A percentile compares a stretch with the other conserved stretches of the same genome.
Conservation (phyloP, 2,329 filamentous ascomycete species). For the Aspergillus texensis region DNA sequence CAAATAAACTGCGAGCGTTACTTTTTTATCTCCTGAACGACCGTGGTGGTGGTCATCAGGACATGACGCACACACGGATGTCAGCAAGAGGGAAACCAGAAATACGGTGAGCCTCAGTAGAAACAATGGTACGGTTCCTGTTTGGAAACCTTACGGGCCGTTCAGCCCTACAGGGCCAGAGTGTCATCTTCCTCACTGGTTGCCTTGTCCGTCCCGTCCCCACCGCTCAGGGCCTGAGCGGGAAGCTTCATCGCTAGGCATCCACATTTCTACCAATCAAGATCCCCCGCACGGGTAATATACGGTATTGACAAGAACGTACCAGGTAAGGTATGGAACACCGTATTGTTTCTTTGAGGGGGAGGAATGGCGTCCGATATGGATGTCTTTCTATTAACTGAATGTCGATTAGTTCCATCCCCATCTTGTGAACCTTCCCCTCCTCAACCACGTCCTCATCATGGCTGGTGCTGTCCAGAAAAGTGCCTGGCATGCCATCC, state of each 20-base stretch:
- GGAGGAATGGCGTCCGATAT: too few species aligned
- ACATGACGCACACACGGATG: neutral
- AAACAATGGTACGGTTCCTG: neutral
- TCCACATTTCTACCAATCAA: constrained; percentile 10
- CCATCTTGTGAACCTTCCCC: neutral
- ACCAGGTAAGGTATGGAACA: neutral
- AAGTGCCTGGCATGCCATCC: constrained; percentile 24
- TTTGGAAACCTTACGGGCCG: constrained; percentile 1
- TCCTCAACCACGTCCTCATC: neutral
- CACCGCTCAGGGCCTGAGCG: neutral
- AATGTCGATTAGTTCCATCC: neutral
- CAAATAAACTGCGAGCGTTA: neutral
- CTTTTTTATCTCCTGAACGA: neutral
- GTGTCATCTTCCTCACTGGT: constrained; percentile 8
- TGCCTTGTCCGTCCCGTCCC: neutral
- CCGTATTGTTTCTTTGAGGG: neutral
- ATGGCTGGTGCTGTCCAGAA: neutral
- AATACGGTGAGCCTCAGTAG: neutral
- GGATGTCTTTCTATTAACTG: neutral
- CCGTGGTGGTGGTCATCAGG: neutral
- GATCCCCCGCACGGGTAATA: neutral
- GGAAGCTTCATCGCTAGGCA: constrained; percentile 8
- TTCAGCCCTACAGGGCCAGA: constrained; percentile 15
- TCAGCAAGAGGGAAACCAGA: neutral
- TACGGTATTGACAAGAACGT: neutral